phyloP scores from a whole-genome alignment of 2,329 filamentous ascomycete genomes.

The Aspergillus aculeatinus region DNA sequence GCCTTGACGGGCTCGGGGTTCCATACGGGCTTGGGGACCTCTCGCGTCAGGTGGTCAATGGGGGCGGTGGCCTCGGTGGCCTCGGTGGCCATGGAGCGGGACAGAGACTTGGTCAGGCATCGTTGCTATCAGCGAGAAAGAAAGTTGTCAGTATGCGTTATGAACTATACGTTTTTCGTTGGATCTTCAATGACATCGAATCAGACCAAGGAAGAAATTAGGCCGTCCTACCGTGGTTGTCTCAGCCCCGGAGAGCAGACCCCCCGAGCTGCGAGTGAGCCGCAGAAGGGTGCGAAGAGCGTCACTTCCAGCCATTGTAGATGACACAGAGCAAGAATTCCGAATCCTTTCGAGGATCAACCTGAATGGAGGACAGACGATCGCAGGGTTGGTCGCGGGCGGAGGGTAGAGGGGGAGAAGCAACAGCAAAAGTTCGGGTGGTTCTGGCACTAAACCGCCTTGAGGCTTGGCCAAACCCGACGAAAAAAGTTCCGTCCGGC shows the following conservation, averaged over 20 bases:
- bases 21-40: constrained; percentile 35
- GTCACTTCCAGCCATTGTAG: constrained; percentile 39
- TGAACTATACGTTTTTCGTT: background rate
- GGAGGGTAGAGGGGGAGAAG: constrained; percentile 13
- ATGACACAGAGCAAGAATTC: background rate
- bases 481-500: constrained; percentile 40
- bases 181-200: background rate
- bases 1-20: constrained; percentile 65
- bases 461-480: constrained; percentile 33
- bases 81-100: constrained; percentile 53
- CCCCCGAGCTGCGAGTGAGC: constrained; percentile 39
- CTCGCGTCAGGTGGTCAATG: constrained; percentile 25
- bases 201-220: constrained; percentile 4
- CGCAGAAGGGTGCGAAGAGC: constrained; percentile 38
- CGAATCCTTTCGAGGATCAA: background rate
- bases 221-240: constrained; percentile 34
- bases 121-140: constrained; percentile 40
- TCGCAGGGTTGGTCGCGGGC: background rate
- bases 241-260: constrained; percentile 35
- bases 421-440: constrained; percentile 36
- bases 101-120: constrained; percentile 38
- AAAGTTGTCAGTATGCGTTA: background rate
- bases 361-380: constrained; percentile 2
- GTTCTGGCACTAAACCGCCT: constrained; percentile 29
- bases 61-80: constrained; percentile 48